Evolutionary conservation across 176 grass and related monocot genomes (phyloP).

Genomic region (Rhynchospora breviuscula): DNA sequence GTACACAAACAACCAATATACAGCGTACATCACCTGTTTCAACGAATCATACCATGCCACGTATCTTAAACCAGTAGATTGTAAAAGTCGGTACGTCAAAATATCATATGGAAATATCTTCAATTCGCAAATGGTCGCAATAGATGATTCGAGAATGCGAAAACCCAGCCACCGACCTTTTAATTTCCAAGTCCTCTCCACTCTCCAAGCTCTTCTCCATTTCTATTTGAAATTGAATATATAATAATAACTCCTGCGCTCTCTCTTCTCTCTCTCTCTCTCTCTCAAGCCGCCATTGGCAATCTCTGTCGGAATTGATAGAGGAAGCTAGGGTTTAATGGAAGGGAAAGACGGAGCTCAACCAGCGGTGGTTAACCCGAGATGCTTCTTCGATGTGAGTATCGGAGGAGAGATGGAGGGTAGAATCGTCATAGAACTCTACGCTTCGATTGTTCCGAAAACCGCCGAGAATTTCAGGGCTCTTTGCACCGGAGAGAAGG

Average conservation of each 20-base stretch:
- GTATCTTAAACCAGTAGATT: not conserved
- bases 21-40: not conserved
- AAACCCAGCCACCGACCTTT: not conserved
- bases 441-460: constrained; percentile 49
- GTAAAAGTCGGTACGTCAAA: not conserved
- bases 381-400: constrained; percentile 77
- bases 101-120: not conserved
- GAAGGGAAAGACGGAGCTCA: not conserved
- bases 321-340: constrained; percentile 23
- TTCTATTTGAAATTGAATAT: constrained; percentile 47
- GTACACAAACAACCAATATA: not conserved
- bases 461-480: constrained; percentile 94
- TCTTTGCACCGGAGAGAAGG: constrained; percentile 93
- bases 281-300: not conserved
- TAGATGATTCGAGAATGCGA: not conserved
- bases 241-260: not conserved
- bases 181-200: not conserved
- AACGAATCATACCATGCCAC: not conserved
- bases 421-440: constrained; percentile 80
- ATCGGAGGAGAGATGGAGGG: constrained; percentile 86
- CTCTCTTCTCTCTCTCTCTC: not conserved
- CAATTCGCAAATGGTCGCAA: not conserved
- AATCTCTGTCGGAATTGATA: constrained; percentile 31
- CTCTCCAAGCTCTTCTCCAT: too few relatives aligned
- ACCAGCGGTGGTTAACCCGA: constrained; percentile 40